Base-by-base conservation (phyloP, 352 stramenopile genomes). In the Phytophthora ramorum region DNA sequence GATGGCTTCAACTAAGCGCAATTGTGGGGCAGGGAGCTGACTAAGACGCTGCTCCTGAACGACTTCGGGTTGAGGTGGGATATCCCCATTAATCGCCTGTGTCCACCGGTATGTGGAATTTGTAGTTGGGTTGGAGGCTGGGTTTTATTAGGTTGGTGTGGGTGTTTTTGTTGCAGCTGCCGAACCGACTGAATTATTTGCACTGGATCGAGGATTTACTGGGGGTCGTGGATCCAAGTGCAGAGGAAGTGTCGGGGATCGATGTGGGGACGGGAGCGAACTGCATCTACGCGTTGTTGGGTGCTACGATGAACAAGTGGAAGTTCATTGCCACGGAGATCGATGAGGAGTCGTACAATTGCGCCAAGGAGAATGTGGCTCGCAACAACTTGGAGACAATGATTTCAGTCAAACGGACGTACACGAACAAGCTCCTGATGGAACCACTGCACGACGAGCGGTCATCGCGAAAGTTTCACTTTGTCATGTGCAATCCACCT, bases 401-500 rank as follows among this genome's bases (percentile, higher is more conserved):
- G 9, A 89, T 96, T 58, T 68, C 69, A 30, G 62, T 96, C 2
- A 73, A 83, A 40, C 71, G 59, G 14, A 84, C 76, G 1, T 32
- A 72, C 14, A 89, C 82, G 0, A 66, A 72, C 19, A 63, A 73
- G 0, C 49, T 94, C 24, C 43, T 93, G 16, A 41, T 62, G 4
- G 83, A 94, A 46, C 79, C 83, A 3, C 52, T 93, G 28, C 47
- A 68, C 16, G 59, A 75, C 5, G 67, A 79, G 22, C 58, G 61
- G 2, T 7, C 17, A 0, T 38, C 58, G 10, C 35, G 62, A 12
- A 73, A 72, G 12, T 81, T 98, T 61, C 81, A 98, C 40, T 98
- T 99, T 76, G 81, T 88, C 44, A 98, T 99, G 92, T 98, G 96
- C 41, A 99, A 99, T 70, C 97, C 97, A 49, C 97, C 97, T 0